Base-by-base conservation (phyloP, 768 basidiomycete species). In the Crepidotus variabilis region DNA sequence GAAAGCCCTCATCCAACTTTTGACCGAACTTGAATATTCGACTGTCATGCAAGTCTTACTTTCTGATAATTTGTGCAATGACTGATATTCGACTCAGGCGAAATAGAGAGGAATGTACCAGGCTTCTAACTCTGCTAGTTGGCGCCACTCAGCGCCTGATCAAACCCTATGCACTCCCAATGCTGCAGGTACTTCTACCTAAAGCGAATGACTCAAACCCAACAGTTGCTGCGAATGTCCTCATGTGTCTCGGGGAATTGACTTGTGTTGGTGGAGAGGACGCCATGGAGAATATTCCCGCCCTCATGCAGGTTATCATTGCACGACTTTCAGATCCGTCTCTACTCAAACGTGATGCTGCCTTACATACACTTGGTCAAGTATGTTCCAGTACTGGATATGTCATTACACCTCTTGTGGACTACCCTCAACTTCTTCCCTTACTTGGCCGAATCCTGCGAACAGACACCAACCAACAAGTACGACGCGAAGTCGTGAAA, bases 11-110 rank as follows among this genome's bases (percentile, higher is more conserved):
- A 97, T 98, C 54, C 96, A 98, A 67, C 81, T 99, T 6, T 77
- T 99, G 56, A 98, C 97, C 0, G 97, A 98, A 72, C 75, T 99
- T 35, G 95, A 98, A 73, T 98, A 98, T 66, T 93, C 94, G 2
- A 94, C 91, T 1, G 86, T 94, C 51, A 72, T 76, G 94, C 85
- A 55, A 23, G 65, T 64, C 2, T 13, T 13, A 16, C 48, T 21
- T 52, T 39, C n/a, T 20, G 28, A 20, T 51, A 3, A 50, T n/a
- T 39, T 23, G 51, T 36, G 56, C 18, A 36, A 2, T 23, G 35
- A 47, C 50, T 55, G 33, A 67, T 55, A 32, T 13, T 43, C n/a
- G 48, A 18, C 32, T 22, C 59, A 93, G 91, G 66, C 88, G 90
- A 23, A 89, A 82, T 61, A 84, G 90, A 34, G 96, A 99, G 69